Percentiles rank a stretch among this genome's conserved stretches.
Conservation (phyloP, 768 basidiomycete genomes). For the Mycena latifolia region DNA sequence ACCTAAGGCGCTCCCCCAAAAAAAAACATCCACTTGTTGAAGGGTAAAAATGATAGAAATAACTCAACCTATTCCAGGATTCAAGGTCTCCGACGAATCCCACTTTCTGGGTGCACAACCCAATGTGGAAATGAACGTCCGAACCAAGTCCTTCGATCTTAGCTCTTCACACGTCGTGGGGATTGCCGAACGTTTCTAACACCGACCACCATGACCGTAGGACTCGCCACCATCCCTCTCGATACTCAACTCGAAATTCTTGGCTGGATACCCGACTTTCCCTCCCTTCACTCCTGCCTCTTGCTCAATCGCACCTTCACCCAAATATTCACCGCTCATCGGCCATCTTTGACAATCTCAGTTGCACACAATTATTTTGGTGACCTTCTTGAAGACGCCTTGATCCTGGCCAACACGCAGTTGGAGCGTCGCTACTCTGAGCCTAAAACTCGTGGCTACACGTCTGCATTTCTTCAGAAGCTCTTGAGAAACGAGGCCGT, state of each 20-base stretch:
- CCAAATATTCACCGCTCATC: slow-evolving; percentile 7
- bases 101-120: too few relatives aligned
- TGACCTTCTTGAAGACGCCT: slow-evolving; percentile 9
- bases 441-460: not conserved
- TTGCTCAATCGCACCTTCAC: slow-evolving; percentile 8
- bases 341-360: not conserved
- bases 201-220: not conserved
- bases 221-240: slow-evolving; percentile 7
- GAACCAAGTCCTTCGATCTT: slow-evolving; percentile 7
- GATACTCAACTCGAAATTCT: slow-evolving; percentile 16
- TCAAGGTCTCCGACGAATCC: too few relatives aligned
- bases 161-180: slow-evolving; percentile 12
- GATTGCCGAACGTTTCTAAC: not conserved
- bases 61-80: too few relatives aligned
- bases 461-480: not conserved
- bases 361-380: slow-evolving; percentile 12
- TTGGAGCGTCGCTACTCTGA: not conserved
- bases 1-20: too few relatives aligned
- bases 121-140: too few relatives aligned
- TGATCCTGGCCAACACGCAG: slow-evolving; percentile 7
- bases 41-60: too few relatives aligned
- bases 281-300: slow-evolving; percentile 6
- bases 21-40: too few relatives aligned
- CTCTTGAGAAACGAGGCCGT: slow-evolving; percentile 6
- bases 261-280: slow-evolving; percentile 9